Evolutionary conservation across 164 flowering plant genomes (phyloP), one percentile per base, ranked within the genome.

Genomic region (Vitis rupestris): DNA sequence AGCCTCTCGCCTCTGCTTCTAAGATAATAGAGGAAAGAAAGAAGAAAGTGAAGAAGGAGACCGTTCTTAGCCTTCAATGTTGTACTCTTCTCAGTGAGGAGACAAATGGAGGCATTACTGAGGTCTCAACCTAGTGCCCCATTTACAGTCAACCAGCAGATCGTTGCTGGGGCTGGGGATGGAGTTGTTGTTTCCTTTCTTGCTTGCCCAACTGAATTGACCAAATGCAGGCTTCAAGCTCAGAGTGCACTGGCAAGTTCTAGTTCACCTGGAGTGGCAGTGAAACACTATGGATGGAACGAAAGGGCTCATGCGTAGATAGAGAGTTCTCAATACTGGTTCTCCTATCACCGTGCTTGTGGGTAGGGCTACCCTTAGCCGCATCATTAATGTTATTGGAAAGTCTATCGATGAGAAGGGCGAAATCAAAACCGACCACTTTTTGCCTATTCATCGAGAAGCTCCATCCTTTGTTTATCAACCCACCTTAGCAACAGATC

Each of bases 211-310:
- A 91, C 97, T 16, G 98, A 95, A 67, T 77, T 95, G 83, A 85
- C 91, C 77, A 95, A 95, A 77, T 95, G 98, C 92, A 91, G 99
- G 99, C 82, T 93, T 80, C 99, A 95, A 80, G 98, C 99, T 10
- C 99, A 95, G 75, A 88, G 97, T 75, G 86, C 92, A 51, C 58
- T 92, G 72, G 94, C 87, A 27, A 81, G 69, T 61, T 59, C 88
- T 2, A 85, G 76, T 50, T 14, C 87, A 51, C 82, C 80, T 50
- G 79, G 65, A 30, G 89, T 70, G 57, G 83, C 81, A 57, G 85
- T 86, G 27, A 95, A 87, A 75, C 19, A 17, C 19, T 95, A 95
- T 74, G 84, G 91, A n/a, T 97, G 99, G 14, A 17, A 17, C 19
- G 19, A 1, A 17, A 17, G 1, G 19, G 19, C 19, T 17, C 19